Base-by-base conservation (phyloP, 1,284 basidiomycete genomes). In the Pterula multifida region DNA sequence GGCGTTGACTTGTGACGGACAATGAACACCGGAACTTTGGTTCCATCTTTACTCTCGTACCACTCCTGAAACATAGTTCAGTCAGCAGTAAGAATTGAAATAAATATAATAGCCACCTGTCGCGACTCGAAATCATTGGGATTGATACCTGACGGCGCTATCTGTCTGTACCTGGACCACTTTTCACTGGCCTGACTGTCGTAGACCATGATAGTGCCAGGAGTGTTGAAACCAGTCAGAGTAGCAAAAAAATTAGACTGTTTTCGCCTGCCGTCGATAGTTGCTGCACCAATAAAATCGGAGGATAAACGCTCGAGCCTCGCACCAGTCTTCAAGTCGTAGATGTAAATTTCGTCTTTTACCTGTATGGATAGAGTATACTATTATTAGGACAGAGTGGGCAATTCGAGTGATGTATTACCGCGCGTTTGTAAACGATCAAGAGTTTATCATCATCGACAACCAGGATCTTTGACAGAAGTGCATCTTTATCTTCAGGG, bases 21-120 rank as follows among this genome's bases (percentile, higher is more conserved):
- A 52, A 93, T 75, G 60, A 91, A 93, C 87, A 93, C 90, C 1
- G 90, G 89, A 26, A 93, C 72, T 48, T 72, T 75, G 1, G 88
- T 91, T 0, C 88, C 87, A 59, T 93, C 90, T 62, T 85, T 86
- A 64, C 79, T 82, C 19, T 69, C 62, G 58, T 82, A 90, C 79
- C 87, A 90, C 9, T 87, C 79, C 75, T 79, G 52, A 25, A 22
- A 32, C 36, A 26, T n/a, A n/a, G n/a, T n/a, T n/a, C n/a, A n/a
- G n/a, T n/a, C n/a, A n/a, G n/a, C n/a, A n/a, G 26, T 22, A 15
- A 46, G 15, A 47, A 25, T 32, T 44, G 36, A 15, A 44, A 28
- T 32, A 60, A 35, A n/a, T n/a, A n/a, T n/a, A n/a, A n/a, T n/a
- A n/a, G n/a, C n/a, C 50, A 79, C 76, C 65, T 92, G 90, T 55